Evolutionary conservation across 176 grass and related monocot species (phyloP).

Genomic region (Carex pumila): DNA sequence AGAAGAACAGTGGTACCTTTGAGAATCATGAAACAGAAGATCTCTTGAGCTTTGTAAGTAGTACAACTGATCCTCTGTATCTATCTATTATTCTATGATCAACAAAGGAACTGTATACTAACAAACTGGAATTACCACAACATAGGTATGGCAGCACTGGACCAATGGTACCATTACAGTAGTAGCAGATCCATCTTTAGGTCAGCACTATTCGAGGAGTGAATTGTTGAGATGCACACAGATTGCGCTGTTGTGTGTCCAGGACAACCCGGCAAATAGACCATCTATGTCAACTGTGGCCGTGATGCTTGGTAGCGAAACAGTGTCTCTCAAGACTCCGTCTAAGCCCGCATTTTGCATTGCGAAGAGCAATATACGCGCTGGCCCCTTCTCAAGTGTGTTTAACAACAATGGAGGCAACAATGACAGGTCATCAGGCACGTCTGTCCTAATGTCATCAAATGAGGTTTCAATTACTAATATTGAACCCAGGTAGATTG

Average conservation of each 20-base stretch:
- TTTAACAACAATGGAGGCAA: not conserved
- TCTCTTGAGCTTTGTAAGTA: slow-evolving; percentile 33
- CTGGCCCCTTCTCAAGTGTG: not conserved
- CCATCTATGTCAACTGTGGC: slow-evolving; percentile 23
- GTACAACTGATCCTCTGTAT: not conserved
- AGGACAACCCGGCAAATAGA: slow-evolving; percentile 20
- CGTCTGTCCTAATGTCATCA: not conserved
- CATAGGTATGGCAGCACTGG: slow-evolving; percentile 24
- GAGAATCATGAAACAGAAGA: not conserved
- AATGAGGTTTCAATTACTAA: slow-evolving; percentile 35
- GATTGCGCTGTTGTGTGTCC: slow-evolving; percentile 25
- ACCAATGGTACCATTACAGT: not conserved
- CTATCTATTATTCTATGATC: not conserved
- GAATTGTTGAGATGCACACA: slow-evolving; percentile 29
- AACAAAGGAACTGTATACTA: not conserved
- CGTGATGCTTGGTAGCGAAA: slow-evolving; percentile 29
- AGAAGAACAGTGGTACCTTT: slow-evolving; percentile 10
- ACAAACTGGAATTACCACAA: not conserved
- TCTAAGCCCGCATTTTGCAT: slow-evolving; percentile 21
- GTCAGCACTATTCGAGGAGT: not conserved
- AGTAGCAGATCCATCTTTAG: slow-evolving; percentile 22
- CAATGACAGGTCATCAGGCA: not conserved
- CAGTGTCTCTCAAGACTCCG: slow-evolving; percentile 17
- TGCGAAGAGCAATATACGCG: not conserved
- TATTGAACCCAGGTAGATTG: slow-evolving; percentile 26